Conservation (phyloP, 2,329 filamentous ascomycete species). For the Stylonectria norvegica region DNA sequence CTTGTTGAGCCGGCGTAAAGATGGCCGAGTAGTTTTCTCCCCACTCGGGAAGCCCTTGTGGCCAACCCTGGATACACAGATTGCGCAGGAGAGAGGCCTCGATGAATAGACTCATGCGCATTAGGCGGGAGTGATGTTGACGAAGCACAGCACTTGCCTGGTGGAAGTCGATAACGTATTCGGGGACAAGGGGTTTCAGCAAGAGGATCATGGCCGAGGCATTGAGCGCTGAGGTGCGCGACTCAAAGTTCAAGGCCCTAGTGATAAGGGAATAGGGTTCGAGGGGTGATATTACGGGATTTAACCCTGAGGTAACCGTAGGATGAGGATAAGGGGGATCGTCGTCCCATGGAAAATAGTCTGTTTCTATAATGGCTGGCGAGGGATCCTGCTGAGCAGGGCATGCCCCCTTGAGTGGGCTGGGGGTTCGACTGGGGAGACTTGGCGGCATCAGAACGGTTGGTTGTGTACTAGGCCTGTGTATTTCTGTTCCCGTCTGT, state of each 20-base stretch:
- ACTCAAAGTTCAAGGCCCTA: slow-evolving; percentile 55
- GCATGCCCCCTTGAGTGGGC: slow-evolving; percentile 23
- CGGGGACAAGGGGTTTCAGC: slow-evolving; percentile 54
- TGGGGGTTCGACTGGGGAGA: slow-evolving; percentile 17
- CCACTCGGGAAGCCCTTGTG: slow-evolving; percentile 48
- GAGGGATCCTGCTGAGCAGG: slow-evolving; percentile 38
- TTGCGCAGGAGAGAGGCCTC: slow-evolving; percentile 61
- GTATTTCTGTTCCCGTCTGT: slow-evolving; percentile 6
- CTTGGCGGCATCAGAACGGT: slow-evolving; percentile 14
- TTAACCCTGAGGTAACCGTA: slow-evolving; percentile 10
- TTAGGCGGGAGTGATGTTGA: slow-evolving; percentile 59
- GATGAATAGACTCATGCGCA: slow-evolving; percentile 56
- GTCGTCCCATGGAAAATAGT: slow-evolving; percentile 57
- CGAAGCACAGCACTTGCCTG: slow-evolving; percentile 55
- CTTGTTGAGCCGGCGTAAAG: slow-evolving; percentile 52
- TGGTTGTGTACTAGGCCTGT: slow-evolving; percentile 11
- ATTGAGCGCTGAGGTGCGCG: slow-evolving; percentile 53
- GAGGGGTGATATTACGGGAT: slow-evolving; percentile 38
- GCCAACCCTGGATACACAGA: slow-evolving; percentile 57
- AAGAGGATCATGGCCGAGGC: slow-evolving; percentile 60
- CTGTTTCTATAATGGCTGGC: slow-evolving; percentile 49
- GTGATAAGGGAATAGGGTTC: slow-evolving; percentile 54
- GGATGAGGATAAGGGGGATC: slow-evolving; percentile 56
- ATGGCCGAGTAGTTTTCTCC: slow-evolving; percentile 53
- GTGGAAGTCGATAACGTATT: slow-evolving; percentile 51